Percentiles rank a stretch among this genome's conserved stretches.
phyloP scores from a whole-genome alignment of 1,284 basidiomycete species.

The Trametes versicolor region DNA sequence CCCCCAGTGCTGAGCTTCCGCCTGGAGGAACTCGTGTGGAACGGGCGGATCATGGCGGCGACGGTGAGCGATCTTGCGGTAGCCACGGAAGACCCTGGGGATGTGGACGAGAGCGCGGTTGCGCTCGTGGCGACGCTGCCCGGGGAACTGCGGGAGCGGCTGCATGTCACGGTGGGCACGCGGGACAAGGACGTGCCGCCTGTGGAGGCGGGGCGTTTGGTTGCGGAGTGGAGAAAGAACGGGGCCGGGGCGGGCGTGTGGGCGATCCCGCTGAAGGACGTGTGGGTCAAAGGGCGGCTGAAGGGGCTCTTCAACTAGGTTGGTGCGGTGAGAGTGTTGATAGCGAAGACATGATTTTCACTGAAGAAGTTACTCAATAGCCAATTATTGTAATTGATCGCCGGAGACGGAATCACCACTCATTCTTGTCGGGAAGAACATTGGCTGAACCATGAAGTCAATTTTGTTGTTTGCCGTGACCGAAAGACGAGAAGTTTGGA shows the following conservation, averaged over 20 bases:
- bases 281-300: slow-evolving; percentile 52
- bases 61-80: slow-evolving; percentile 67
- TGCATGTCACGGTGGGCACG: slow-evolving; percentile 95
- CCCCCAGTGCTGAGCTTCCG: slow-evolving; percentile 70
- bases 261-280: slow-evolving; percentile 47
- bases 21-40: slow-evolving; percentile 78
- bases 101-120: slow-evolving; percentile 52
- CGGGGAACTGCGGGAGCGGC: slow-evolving; percentile 53
- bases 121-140: slow-evolving; percentile 62
- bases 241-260: slow-evolving; percentile 42
- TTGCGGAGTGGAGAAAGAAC: slow-evolving; percentile 64
- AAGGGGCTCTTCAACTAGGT: slow-evolving; percentile 47
- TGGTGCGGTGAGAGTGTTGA: neutral
- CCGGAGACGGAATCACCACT: too few relatives aligned
- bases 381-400: too few relatives aligned
- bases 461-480: too few relatives aligned
- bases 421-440: too few relatives aligned
- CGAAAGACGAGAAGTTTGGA: too few relatives aligned
- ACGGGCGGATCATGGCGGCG: slow-evolving; percentile 84
- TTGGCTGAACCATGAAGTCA: too few relatives aligned
- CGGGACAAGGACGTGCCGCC: slow-evolving; percentile 60
- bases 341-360: too few relatives aligned
- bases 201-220: slow-evolving; percentile 77
- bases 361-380: too few relatives aligned
- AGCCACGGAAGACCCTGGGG: slow-evolving; percentile 43